Conservation (phyloP, 2,329 filamentous ascomycete genomes). For the Exophiala bonariae region DNA sequence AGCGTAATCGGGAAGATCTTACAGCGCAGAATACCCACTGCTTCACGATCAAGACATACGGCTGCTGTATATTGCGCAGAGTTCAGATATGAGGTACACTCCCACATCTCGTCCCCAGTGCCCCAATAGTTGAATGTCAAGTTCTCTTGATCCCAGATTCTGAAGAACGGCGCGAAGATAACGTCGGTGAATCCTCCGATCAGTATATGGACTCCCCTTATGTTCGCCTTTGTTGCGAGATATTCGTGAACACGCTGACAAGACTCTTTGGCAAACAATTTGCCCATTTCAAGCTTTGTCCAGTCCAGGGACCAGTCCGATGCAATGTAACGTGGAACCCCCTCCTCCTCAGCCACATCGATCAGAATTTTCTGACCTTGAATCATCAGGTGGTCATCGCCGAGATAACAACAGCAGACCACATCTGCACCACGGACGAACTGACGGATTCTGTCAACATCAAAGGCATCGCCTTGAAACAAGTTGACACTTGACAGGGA, state of each 20-base stretch:
- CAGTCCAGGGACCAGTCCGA: constrained; percentile 45
- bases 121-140: constrained; percentile 37
- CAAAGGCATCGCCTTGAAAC: constrained; percentile 30
- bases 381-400: constrained; percentile 40
- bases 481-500: constrained; percentile 24
- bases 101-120: constrained; percentile 38
- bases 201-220: constrained; percentile 44
- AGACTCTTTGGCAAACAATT: constrained; percentile 41
- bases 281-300: constrained; percentile 38
- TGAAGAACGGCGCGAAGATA: constrained; percentile 31
- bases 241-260: constrained; percentile 43
- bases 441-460: constrained; percentile 26
- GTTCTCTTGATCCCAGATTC: constrained; percentile 27
- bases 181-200: constrained; percentile 40
- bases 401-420: constrained; percentile 43
- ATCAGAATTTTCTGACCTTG: constrained; percentile 44
- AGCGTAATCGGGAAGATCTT: constrained; percentile 7
- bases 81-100: constrained; percentile 39
- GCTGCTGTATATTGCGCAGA: constrained; percentile 39
- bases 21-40: constrained; percentile 27
- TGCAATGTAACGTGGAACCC: constrained; percentile 41
- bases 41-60: constrained; percentile 29
- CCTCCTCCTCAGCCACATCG: constrained; percentile 38
- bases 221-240: constrained; percentile 36
- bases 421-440: constrained; percentile 37